Percentiles rank a stretch among this genome's conserved stretches.
Evolutionary conservation across 169 alveolate genomes (phyloP).

Genomic region (Plasmodium relictum): DNA sequence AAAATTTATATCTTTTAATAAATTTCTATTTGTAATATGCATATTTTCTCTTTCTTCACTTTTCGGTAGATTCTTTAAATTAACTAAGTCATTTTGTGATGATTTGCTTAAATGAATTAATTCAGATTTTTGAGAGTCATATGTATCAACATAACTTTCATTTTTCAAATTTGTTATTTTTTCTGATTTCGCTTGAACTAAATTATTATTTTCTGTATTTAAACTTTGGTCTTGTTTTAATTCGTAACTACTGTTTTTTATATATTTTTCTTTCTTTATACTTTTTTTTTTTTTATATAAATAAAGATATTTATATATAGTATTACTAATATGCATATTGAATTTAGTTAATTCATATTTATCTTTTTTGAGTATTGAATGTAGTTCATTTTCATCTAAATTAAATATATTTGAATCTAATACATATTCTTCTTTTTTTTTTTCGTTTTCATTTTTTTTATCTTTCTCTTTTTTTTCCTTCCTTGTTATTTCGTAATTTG

Average conservation of each 20-base stretch:
- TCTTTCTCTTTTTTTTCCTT: background rate
- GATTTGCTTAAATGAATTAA: background rate
- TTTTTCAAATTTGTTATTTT: background rate
- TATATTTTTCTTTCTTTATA: background rate
- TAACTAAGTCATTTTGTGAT: background rate
- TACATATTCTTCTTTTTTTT: background rate
- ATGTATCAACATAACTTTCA: background rate
- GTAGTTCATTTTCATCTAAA: constrained; percentile 10
- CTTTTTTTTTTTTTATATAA: constrained; percentile 7
- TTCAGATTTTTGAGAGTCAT: too few relatives aligned
- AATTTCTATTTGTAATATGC: background rate
- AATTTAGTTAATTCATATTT: constrained; percentile 38
- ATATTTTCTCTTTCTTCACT: background rate
- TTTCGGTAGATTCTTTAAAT: background rate
- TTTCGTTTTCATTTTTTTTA: background rate
- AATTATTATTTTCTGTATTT: background rate
- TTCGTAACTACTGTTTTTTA: background rate
- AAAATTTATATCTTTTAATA: constrained; percentile 13
- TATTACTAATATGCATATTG: constrained; percentile 26
- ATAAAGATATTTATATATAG: constrained; percentile 42
- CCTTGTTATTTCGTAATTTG: background rate
- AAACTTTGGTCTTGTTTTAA: background rate
- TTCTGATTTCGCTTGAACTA: background rate
- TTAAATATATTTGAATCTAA: background rate
- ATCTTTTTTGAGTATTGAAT: constrained; percentile 16